These are phyloP conservation scores for Trichoderma semiorbis DNA, from an alignment of 2,329 filamentous ascomycete species.

Conservation along the genomic window DNA sequence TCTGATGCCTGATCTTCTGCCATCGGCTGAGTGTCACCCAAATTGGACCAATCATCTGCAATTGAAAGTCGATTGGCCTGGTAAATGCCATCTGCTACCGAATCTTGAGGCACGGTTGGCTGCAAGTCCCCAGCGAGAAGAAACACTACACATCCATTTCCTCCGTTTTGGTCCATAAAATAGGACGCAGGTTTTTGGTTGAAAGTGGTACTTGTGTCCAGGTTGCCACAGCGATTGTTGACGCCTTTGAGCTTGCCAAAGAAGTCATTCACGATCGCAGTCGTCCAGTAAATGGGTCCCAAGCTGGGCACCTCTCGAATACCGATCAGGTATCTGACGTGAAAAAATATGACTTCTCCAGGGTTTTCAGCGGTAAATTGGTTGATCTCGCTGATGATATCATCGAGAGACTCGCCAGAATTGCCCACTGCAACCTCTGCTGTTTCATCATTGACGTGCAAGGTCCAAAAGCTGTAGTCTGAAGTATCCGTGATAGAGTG, in stretches of 20 bases:
- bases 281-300: conserved; percentile 33
- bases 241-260: conserved; percentile 40
- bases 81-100: conserved; percentile 32
- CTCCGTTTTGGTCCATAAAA: conserved; percentile 32
- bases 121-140: conserved; percentile 28
- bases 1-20: conserved; percentile 25
- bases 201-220: conserved; percentile 25
- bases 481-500: conserved; percentile 20
- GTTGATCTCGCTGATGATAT: conserved; percentile 44
- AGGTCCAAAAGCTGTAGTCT: conserved; percentile 37
- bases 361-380: conserved; percentile 42
- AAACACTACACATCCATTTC: conserved; percentile 34
- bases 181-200: conserved; percentile 27
- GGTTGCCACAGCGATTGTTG: conserved; percentile 38
- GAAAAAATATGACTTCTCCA: conserved; percentile 45
- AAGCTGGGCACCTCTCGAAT: conserved; percentile 34
- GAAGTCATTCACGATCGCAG: conserved; percentile 40
- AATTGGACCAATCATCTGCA: conserved; percentile 32
- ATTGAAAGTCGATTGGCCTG: conserved; percentile 23
- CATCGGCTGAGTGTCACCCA: conserved; percentile 26
- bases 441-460: conserved; percentile 38
- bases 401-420: conserved; percentile 42
- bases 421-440: conserved; percentile 40
- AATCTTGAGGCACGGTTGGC: conserved; percentile 23
- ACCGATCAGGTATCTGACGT: conserved; percentile 41